phyloP scores from a whole-genome alignment of 306 rosid genomes.

The Prunus mongolica region DNA sequence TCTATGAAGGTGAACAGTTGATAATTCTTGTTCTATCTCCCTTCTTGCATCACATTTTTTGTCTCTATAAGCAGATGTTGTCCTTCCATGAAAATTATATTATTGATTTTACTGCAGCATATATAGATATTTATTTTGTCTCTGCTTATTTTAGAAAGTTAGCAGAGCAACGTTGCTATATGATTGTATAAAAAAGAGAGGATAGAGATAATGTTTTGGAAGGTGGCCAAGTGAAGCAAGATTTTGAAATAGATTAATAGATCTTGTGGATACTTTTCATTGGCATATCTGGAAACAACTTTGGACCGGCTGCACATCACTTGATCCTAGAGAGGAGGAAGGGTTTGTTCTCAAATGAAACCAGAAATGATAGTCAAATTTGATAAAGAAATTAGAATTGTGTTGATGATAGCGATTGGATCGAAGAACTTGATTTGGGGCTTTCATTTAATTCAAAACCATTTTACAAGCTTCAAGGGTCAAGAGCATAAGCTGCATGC shows the following conservation, averaged over 20 bases:
- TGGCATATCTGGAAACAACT: background rate
- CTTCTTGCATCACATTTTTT: constrained; percentile 33
- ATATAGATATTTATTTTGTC: constrained; percentile 17
- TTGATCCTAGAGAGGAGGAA: background rate
- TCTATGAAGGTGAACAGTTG: constrained; percentile 2
- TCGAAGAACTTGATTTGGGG: background rate
- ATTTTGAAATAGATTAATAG: constrained; percentile 13
- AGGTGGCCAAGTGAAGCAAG: constrained; percentile 23
- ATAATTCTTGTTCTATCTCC: constrained; percentile 18
- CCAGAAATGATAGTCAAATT: background rate
- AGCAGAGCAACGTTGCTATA: constrained; percentile 7
- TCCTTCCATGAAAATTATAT: background rate
- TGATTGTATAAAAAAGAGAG: constrained; percentile 19
- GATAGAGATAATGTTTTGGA: constrained; percentile 37
- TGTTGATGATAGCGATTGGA: background rate
- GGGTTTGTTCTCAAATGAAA: background rate
- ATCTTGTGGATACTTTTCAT: constrained; percentile 14
- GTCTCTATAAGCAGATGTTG: constrained; percentile 26
- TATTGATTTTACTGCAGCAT: background rate
- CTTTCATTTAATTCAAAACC: background rate
- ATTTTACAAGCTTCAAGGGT: background rate
- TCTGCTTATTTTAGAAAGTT: constrained; percentile 11
- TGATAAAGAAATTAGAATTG: background rate
- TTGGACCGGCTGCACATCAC: background rate
- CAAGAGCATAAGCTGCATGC: too few relatives aligned